Evolutionary conservation across 2,329 filamentous ascomycete species (phyloP), one percentile per base, ranked within the genome.

Genomic region (Hypoxylon sp.): DNA sequence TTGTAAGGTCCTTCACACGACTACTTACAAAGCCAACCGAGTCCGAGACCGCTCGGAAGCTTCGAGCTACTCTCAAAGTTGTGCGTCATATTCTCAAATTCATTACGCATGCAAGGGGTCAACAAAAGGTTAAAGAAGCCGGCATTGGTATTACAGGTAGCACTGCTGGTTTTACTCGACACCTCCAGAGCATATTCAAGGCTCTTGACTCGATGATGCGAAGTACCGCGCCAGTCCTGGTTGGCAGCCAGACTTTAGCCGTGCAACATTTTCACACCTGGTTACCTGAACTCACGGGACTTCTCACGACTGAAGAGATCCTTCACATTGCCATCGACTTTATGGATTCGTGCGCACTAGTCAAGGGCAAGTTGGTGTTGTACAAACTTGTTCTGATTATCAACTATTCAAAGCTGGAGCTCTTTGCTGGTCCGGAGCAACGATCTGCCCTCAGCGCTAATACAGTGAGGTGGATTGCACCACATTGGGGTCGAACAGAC

Each of bases 251-350:
- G 81, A 98, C 96, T 0, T 84, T 99, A 54, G 90, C 97, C 2
- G 94, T 98, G 11, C 96, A 99, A 80, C 94, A 98, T 78, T 97
- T 98, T 78, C 95, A 98, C 77, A 92, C 93, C 0, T 99, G 96
- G 96, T 84, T 99, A n/a, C 95, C 96, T 0, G 95, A 98, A 77
- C 88, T 99, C 9, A 86, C 89, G 0, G 89, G 91, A 1, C 85
- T 96, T 39, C 86, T 98, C 76, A 88, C 87, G 3, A 90, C 91
- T 0, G 91, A 94, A 74, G 95, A 98, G 78, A 95, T 98, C 50
- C 83, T 98, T 57, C 92, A 97, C 75, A 92, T 98, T 70, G 94
- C 94, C 44, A 93, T 97, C 68, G 93, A 95, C 80, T 97, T 98
- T 76, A 91, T 98, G 83, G 94, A 98, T 77, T 94, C 96, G 0